Evolutionary conservation across 2,329 filamentous ascomycete species (phyloP).

Genomic region (Phoma sp.): DNA sequence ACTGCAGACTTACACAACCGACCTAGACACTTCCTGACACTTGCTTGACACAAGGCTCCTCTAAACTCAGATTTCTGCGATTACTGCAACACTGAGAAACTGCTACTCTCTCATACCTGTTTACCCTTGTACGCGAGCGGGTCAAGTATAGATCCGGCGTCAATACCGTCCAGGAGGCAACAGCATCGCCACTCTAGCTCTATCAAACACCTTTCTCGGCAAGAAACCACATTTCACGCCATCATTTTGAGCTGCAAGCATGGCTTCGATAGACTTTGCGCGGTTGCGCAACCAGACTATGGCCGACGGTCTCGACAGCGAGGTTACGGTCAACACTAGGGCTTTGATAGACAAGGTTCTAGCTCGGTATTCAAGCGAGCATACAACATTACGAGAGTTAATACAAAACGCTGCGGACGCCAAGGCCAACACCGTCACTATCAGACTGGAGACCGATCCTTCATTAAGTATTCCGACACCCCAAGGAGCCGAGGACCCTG

Average conservation of each 20-base stretch:
- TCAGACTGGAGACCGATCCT: constrained; percentile 90
- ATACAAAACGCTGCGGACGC: constrained; percentile 99
- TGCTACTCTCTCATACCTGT: not conserved
- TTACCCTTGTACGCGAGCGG: not conserved
- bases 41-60: not conserved
- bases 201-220: not conserved
- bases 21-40: not conserved
- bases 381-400: constrained; percentile 84
- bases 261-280: constrained; percentile 60
- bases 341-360: constrained; percentile 98
- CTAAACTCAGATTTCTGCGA: not conserved
- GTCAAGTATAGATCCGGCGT: not conserved
- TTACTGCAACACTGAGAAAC: not conserved
- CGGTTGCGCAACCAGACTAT: constrained; percentile 86
- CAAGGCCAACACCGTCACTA: constrained; percentile 83
- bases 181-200: not conserved
- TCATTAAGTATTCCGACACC: constrained; percentile 78
- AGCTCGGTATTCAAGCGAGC: constrained; percentile 94
- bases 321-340: constrained; percentile 95
- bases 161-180: not conserved
- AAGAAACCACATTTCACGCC: not conserved
- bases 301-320: constrained; percentile 90
- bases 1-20: constrained; percentile 11
- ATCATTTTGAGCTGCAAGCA: constrained; percentile 13
- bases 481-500: constrained; percentile 68